Percentiles rank a stretch among this genome's conserved stretches.
Conservation (phyloP, 2,329 filamentous ascomycete species). For the Cordyceps farinosa region DNA sequence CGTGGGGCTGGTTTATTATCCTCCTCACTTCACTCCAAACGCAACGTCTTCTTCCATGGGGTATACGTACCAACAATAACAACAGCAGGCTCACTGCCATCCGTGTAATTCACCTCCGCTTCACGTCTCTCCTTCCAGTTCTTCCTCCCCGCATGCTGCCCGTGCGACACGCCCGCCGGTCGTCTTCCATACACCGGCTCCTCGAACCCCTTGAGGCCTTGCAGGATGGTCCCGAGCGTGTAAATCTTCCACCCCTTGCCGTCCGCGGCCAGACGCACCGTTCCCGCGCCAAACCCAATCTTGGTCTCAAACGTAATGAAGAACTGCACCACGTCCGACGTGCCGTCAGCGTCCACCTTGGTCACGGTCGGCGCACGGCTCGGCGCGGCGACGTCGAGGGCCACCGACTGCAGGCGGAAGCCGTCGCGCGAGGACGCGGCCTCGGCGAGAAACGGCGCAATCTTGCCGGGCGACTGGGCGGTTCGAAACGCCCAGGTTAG, state of each 20-base stretch:
- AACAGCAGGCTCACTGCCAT: slow-evolving; percentile 20
- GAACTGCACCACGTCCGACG: slow-evolving; percentile 20
- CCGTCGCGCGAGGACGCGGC: slow-evolving; percentile 11
- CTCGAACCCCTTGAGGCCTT: slow-evolving; percentile 46
- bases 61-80: slow-evolving; percentile 22
- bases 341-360: slow-evolving; percentile 17
- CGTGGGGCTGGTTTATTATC: not conserved
- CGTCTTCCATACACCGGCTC: slow-evolving; percentile 42
- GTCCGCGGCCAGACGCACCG: slow-evolving; percentile 20
- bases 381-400: not conserved
- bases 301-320: slow-evolving; percentile 22
- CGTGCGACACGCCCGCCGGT: slow-evolving; percentile 47
- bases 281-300: slow-evolving; percentile 20
- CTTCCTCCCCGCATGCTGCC: slow-evolving; percentile 19
- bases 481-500: slow-evolving; percentile 51
- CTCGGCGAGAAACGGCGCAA: slow-evolving; percentile 14
- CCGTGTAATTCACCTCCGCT: slow-evolving; percentile 19
- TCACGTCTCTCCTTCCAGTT: slow-evolving; percentile 24
- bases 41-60: not conserved
- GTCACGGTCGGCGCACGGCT: slow-evolving; percentile 8
- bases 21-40: not conserved
- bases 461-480: slow-evolving; percentile 27
- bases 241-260: slow-evolving; percentile 49
- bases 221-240: slow-evolving; percentile 53
- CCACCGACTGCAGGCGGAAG: slow-evolving; percentile 4